phyloP scores from a whole-genome alignment of 2,329 filamentous ascomycete species.

The Penicillium sp. region DNA sequence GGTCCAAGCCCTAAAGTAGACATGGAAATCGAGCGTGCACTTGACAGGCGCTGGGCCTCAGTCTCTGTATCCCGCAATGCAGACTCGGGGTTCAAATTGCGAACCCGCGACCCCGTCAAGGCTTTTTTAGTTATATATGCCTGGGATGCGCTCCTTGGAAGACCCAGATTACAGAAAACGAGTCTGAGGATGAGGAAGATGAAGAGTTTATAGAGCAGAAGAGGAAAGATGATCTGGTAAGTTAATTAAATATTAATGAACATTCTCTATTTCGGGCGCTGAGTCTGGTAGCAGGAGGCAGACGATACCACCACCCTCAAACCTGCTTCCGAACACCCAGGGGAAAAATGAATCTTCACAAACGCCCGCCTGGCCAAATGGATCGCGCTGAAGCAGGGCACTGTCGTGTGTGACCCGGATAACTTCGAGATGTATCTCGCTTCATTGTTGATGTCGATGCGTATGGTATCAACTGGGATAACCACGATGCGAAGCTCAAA shows the following conservation, averaged over 20 bases:
- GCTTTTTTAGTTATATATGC: background rate
- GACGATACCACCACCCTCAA: background rate
- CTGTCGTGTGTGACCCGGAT: constrained; percentile 29
- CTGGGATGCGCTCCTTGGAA: background rate
- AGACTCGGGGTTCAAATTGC: background rate
- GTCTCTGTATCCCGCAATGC: background rate
- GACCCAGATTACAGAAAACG: background rate
- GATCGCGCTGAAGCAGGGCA: background rate
- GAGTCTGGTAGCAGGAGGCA: background rate
- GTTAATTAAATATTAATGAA: background rate
- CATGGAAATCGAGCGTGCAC: background rate
- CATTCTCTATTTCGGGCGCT: background rate
- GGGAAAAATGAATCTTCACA: background rate
- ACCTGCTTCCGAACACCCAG: background rate
- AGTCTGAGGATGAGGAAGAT: background rate
- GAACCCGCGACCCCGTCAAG: background rate
- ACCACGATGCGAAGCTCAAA: constrained; percentile 4
- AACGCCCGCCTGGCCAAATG: background rate
- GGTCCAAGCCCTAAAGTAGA: background rate
- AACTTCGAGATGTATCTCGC: constrained; percentile 42
- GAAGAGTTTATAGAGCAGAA: background rate
- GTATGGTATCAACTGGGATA: background rate
- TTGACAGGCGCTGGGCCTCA: background rate
- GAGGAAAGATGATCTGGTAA: background rate
- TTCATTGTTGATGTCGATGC: background rate